Base-by-base conservation (phyloP, 305 asterid species). In the Fraxinus greggii region DNA sequence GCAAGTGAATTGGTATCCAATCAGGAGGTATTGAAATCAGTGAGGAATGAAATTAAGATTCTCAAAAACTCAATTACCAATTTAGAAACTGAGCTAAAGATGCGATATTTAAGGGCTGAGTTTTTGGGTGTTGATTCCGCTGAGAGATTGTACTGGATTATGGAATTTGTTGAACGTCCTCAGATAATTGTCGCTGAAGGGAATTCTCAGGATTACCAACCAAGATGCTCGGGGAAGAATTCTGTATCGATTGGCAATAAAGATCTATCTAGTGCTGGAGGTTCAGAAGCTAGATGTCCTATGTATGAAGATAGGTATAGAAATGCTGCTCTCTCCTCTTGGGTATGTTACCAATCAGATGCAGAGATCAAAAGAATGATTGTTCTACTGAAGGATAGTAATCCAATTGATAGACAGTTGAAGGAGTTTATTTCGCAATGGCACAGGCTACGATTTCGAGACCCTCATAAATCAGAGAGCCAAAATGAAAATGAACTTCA, bases 71-170 rank as follows among this genome's bases (percentile, higher is more conserved):
- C 70, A 61, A 61, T 19, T 19, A 19, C 31, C 29, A 23, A 61
- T 8, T 61, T 23, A 61, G 13, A 61, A 61, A 19, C 28, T 61
- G 31, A 61, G 29, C 70, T 61, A 8, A 61, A 61, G 31, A 23
- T 17, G 31, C 28, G 21, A 6, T 72, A 70, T 54, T 9, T 17
- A 8, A 59, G 78, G 28, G 33, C 59, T 1, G 70, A n/a, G 29
- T 48, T 65, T 32, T 19, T 72, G 51, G 76, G 84, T n/a, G 24
- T 36, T 42, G 78, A 85, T 69, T 73, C 72, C 38, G 10, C 7
- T 19, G 75, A 82, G 1, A 78, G 79, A 23, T 4, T 84, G 23
- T 81, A 72, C 26, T 84, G 85, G 85, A 51, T 35, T 29, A 24
- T 73, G 0, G 80, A 80, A 13, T 73, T 72, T 2, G 36, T 12